A percentile compares a stretch with the other conserved stretches of the same genome.
These are phyloP conservation scores for Dittrichia graveolens DNA, from an alignment of 129 eudicot genomes.

Conservation along the genomic window DNA sequence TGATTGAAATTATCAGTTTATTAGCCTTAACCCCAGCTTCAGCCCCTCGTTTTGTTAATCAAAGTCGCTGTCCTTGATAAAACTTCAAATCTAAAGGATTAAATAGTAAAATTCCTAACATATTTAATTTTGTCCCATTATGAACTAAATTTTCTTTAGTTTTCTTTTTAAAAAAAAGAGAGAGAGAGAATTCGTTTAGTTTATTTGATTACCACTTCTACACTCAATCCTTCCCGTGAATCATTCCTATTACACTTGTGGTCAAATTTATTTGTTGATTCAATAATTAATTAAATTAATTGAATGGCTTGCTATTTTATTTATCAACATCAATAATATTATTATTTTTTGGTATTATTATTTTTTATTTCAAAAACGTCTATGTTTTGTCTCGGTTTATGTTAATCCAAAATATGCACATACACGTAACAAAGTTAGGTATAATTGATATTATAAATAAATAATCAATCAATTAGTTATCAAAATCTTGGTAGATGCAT, in stretches of 20 bases:
- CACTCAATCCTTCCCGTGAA: conserved; percentile 10
- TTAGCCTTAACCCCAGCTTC: no score
- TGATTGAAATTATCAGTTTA: no score
- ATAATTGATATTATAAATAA: no score
- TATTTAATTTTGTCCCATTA: not conserved
- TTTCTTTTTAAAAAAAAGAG: no score
- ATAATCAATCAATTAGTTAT: no score
- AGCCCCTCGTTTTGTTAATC: no score
- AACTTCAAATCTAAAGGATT: no score
- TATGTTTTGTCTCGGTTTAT: not conserved
- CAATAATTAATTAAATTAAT: not conserved
- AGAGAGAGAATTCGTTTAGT: no score
- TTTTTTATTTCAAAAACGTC: not conserved
- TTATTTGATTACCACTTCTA: conserved; percentile 9
- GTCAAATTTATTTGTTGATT: not conserved
- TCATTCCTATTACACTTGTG: conserved; percentile 1
- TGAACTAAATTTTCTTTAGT: not conserved
- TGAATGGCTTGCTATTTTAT: not conserved
- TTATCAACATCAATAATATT: not conserved
- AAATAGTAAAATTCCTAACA: no score
- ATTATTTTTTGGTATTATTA: not conserved
- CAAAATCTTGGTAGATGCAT: no score
- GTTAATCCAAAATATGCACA: not conserved
- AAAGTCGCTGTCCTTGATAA: no score
- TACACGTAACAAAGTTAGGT: no score